These are phyloP conservation scores for Nitzschia palea DNA, from an alignment of 108 stramenopile species.

Conservation along the genomic window DNA sequence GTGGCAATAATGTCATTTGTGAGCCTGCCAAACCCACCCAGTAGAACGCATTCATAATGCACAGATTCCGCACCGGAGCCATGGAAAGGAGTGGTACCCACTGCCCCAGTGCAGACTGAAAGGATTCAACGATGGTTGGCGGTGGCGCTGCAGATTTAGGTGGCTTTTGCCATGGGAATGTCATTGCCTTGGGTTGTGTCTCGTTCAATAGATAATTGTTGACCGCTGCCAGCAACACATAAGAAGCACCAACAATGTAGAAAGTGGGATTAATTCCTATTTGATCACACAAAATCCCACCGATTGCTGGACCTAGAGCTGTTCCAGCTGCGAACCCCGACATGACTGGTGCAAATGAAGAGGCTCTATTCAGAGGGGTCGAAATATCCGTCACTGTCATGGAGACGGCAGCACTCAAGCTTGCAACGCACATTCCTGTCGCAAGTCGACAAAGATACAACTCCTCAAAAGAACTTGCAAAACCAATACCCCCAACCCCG, in stretches of 20 bases:
- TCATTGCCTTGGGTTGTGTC: conserved; percentile 40
- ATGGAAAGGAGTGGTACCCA: conserved; percentile 64
- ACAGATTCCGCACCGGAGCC: conserved; percentile 55
- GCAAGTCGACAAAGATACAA: conserved; percentile 71
- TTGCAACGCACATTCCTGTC: conserved; percentile 80
- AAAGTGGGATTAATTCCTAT: conserved; percentile 77
- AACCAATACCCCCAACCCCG: conserved; percentile 85
- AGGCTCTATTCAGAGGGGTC: conserved; percentile 78
- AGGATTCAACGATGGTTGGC: conserved; percentile 37
- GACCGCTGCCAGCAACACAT: conserved; percentile 53
- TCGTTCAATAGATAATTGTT: conserved; percentile 67
- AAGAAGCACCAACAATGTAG: conserved; percentile 65
- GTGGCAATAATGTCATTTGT: conserved; percentile 86
- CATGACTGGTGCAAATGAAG: conserved; percentile 81
- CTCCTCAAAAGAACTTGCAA: conserved; percentile 62
- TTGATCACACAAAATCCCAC: conserved; percentile 72
- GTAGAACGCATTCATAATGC: conserved; percentile 86
- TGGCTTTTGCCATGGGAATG: conserved; percentile 48
- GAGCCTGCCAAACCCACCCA: conserved; percentile 77
- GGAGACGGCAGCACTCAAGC: conserved; percentile 69
- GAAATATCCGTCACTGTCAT: conserved; percentile 83
- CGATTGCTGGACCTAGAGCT: conserved; percentile 85
- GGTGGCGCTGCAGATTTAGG: neutral
- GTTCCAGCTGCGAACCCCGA: conserved; percentile 85
- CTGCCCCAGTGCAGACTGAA: conserved; percentile 64